Evolutionary conservation across 176 grass and related monocot genomes (phyloP).

Genomic region (Phoenix roebelenii): DNA sequence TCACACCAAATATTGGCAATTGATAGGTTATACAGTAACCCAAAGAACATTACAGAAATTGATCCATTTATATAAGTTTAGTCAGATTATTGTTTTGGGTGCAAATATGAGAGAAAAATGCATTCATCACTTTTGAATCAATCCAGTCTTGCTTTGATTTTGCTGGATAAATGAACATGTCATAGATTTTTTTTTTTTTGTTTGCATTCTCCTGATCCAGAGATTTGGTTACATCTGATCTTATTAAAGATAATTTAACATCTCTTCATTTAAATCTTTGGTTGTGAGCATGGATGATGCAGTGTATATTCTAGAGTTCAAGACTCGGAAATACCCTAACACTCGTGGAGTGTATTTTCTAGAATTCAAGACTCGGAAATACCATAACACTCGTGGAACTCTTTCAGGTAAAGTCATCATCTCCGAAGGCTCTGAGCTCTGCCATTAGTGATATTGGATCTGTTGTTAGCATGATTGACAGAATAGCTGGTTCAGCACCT

Average conservation of each 20-base stretch:
- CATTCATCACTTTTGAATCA: too few relatives aligned
- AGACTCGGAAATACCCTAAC: background rate
- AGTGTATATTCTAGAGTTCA: too few relatives aligned
- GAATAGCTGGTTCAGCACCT: slow-evolving; percentile 11
- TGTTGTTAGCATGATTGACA: slow-evolving; percentile 4
- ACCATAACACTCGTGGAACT: background rate
- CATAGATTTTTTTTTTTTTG: slow-evolving; percentile 25
- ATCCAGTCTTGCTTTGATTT: slow-evolving; percentile 9
- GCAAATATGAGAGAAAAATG: too few relatives aligned
- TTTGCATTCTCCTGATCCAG: background rate
- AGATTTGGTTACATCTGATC: too few relatives aligned
- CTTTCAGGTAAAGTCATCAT: background rate
- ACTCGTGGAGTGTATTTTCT: background rate
- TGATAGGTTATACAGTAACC: too few relatives aligned
- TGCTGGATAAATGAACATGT: background rate
- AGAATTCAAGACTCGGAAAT: background rate
- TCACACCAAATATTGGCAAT: too few relatives aligned
- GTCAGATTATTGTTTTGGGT: too few relatives aligned
- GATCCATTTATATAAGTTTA: too few relatives aligned
- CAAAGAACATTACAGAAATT: too few relatives aligned
- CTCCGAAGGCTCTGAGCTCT: background rate
- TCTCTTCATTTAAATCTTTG: too few relatives aligned
- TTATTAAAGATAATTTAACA: too few relatives aligned
- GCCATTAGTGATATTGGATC: background rate
- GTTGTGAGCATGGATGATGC: too few relatives aligned